Conservation (phyloP, 2,329 filamentous ascomycete genomes). For the Alternaria consortialis region DNA sequence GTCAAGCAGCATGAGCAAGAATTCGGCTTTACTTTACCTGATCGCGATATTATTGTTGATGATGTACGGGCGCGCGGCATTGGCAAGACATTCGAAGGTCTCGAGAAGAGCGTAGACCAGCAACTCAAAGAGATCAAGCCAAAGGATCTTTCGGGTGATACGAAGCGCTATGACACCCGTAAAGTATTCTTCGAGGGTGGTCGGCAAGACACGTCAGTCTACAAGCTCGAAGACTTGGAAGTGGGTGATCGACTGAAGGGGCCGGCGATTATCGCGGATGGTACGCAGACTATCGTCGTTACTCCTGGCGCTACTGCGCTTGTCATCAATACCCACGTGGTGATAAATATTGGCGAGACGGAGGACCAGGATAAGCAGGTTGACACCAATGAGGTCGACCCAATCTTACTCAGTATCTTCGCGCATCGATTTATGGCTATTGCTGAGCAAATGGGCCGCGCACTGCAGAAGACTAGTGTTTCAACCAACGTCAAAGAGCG, state of each 20-base stretch:
- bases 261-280: constrained; percentile 86
- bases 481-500: constrained; percentile 84
- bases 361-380: constrained; percentile 60
- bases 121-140: constrained; percentile 77
- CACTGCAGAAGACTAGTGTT: constrained; percentile 80
- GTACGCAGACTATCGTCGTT: constrained; percentile 91
- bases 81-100: constrained; percentile 82
- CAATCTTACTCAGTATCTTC: constrained; percentile 80
- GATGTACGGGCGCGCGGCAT: constrained; percentile 89
- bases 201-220: constrained; percentile 79
- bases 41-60: constrained; percentile 88
- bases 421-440: constrained; percentile 86
- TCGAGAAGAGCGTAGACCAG: constrained; percentile 83
- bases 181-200: constrained; percentile 87
- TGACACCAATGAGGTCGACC: constrained; percentile 69
- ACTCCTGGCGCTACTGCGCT: constrained; percentile 79
- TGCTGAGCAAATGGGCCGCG: constrained; percentile 83
- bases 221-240: constrained; percentile 77
- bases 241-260: constrained; percentile 78
- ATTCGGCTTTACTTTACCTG: constrained; percentile 87
- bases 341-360: constrained; percentile 79
- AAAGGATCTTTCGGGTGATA: constrained; percentile 63
- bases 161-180: constrained; percentile 71
- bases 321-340: constrained; percentile 84
- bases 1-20: constrained; percentile 88